Evolutionary conservation across 2,329 filamentous ascomycete genomes (phyloP), one percentile per base, ranked within the genome.

Genomic region (Ophiostoma novo-ulmi): DNA sequence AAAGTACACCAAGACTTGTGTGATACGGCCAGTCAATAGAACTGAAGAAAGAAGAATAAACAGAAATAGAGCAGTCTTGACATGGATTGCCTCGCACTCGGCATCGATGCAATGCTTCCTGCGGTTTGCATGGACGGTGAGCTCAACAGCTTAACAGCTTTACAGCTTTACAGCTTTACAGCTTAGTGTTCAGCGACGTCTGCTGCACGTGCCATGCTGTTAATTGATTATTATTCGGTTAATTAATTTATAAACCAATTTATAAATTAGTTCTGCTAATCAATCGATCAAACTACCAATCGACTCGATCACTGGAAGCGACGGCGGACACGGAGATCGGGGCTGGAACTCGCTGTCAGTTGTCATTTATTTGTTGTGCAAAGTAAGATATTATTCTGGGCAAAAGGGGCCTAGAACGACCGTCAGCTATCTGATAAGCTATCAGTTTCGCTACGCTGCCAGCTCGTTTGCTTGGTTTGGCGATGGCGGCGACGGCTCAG

Each of bases 241-340:
- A 58, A 58, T 58, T 44, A 0, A 3, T 11, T 44, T 41, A 17
- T 13, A 10, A 10, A 44, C 8, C 2, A 44, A 44, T 31, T 31
- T 31, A 44, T 44, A 44, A 44, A 44, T 13, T 44, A 44, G 39
- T 4, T 31, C 31, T 31, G 22, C n/a, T 13, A 58, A 58, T 58
- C n/a, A 58, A 58, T 26, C 52, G 11, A 26, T 58, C 10, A 58
- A 22, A 58, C 10, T 58, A 58, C 52, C 52, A 58, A 58, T 58
- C 52, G 52, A 58, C 52, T 58, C 52, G 52, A 58, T 58, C 52
- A 58, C 52, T 26, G 52, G 52, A 58, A 58, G 52, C 52, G 52
- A 26, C 52, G 22, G 52, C 52, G 52, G 52, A 26, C 22, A 14
- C 52, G 11, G 52, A 58, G 22, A 58, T 58, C 52, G 52, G 52